Evolutionary conservation across 1,284 basidiomycete genomes (phyloP).

Genomic region (Porogramme epimiltina): DNA sequence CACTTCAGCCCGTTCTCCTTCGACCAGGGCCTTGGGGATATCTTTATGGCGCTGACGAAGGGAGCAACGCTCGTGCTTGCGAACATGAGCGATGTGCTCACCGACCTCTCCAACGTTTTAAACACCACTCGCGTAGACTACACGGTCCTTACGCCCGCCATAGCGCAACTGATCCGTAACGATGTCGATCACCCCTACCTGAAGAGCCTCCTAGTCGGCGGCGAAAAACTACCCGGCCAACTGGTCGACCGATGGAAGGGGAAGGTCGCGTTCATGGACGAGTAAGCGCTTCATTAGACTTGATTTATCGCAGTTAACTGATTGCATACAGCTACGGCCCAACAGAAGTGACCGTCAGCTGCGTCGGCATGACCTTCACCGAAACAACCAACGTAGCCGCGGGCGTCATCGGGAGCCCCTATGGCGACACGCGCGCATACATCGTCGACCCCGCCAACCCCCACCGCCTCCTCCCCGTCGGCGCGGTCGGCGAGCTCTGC

Average conservation of each 20-base stretch:
- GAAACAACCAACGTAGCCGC: slow-evolving; percentile 24
- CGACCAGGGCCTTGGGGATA: slow-evolving; percentile 5
- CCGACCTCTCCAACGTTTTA: slow-evolving; percentile 31
- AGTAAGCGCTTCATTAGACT: slow-evolving; percentile 5
- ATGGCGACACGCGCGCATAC: slow-evolving; percentile 36
- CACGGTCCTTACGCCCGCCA: slow-evolving; percentile 33
- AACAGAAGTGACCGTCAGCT: slow-evolving; percentile 35
- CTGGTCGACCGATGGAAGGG: slow-evolving; percentile 31
- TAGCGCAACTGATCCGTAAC: slow-evolving; percentile 23
- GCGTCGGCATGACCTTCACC: slow-evolving; percentile 27
- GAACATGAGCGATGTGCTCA: slow-evolving; percentile 32
- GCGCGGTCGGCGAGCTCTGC: slow-evolving; percentile 34
- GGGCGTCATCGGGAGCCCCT: slow-evolving; percentile 34
- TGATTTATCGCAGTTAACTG: too few species aligned
- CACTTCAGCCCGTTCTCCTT: slow-evolving; percentile 27
- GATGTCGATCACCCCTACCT: slow-evolving; percentile 26
- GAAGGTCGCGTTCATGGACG: slow-evolving; percentile 31
- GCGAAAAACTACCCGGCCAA: slow-evolving; percentile 32
- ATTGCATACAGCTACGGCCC: slow-evolving; percentile 29
- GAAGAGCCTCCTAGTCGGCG: slow-evolving; percentile 29
- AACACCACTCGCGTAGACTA: slow-evolving; percentile 31
- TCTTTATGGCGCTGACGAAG: slow-evolving; percentile 10
- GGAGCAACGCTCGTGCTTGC: slow-evolving; percentile 33
- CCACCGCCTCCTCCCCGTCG: slow-evolving; percentile 29
- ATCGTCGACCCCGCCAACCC: slow-evolving; percentile 31